A percentile compares a stretch with the other conserved stretches of the same genome.
Evolutionary conservation across 2,329 filamentous ascomycete genomes (phyloP).

Genomic region (Cordyceps tenuipes): DNA sequence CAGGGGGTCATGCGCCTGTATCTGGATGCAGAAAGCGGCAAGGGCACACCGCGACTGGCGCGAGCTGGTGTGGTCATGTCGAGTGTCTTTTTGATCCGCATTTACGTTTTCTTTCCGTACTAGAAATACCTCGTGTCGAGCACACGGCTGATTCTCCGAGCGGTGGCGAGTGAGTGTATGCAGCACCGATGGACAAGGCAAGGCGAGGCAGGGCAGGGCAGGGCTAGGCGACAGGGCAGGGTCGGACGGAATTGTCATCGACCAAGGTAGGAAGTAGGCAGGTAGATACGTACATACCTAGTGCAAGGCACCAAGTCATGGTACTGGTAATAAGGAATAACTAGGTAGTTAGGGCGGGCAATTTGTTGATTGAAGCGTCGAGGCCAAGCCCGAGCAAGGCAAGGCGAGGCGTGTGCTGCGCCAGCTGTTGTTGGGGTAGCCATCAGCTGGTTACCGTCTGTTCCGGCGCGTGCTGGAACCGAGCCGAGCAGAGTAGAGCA

Average conservation of each 20-base stretch:
- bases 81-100: not conserved
- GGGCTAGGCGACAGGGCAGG: not conserved
- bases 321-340: no score
- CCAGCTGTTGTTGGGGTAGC: no score
- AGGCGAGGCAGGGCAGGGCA: not conserved
- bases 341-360: not conserved
- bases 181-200: not conserved
- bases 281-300: not conserved
- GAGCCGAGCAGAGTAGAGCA: no score
- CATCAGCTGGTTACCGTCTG: no score
- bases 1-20: constrained; percentile 2
- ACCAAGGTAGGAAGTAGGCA: no score
- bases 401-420: no score
- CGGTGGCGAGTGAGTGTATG: not conserved
- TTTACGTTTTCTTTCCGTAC: not conserved
- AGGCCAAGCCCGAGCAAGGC: not conserved
- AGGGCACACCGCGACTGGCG: not conserved
- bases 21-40: not conserved
- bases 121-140: not conserved
- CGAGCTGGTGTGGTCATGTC: not conserved
- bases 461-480: no score
- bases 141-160: not conserved
- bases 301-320: not conserved
- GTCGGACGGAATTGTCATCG: not conserved
- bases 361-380: not conserved